Evolutionary conservation across 495 filamentous ascomycete species (phyloP), one percentile per base, ranked within the genome.

Genomic region (Aspergillus leporis): DNA sequence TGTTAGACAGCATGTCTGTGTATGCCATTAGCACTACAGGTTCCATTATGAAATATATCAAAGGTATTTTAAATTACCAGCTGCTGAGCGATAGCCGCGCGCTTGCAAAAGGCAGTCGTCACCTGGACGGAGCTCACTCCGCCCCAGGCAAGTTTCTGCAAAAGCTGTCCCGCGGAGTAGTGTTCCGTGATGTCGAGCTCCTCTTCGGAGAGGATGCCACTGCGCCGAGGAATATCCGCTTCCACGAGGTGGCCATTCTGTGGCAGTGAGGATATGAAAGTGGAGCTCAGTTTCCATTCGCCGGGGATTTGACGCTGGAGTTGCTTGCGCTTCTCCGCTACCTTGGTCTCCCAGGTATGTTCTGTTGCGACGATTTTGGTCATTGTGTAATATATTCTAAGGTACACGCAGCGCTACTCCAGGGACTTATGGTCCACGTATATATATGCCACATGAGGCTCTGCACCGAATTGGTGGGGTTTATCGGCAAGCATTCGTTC

Each of bases 111-210:
- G 1, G 81, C 82, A 1, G 66, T 75, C 6, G 72, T 69, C 0
- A 87, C 78, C n/a, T n/a, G 2, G 73, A 73, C 23, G 74, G 78
- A 72, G 4, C 69, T 79, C 38, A 80, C 53, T 21, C 69, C 62
- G 5, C 66, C 61, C 0, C 51, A 61, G 0, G 66, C 62, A 5
- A 74, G 51, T 31, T 61, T 68, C 6, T 63, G 60, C 10, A 75
- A 62, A 0, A 87, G 68, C 8, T 72, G 66, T 1, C 67, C 70
- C 21, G 82, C 83, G 57, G 82, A 72, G 61, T 75, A 73, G 14
- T 72, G 75, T 52, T 77, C 73, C 0, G 84, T 86, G 53, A 86
- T 78, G 21, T 74, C 66, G 21, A 84, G 56, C 59, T 87, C 84
- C 18, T 63, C 36, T 1, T 64, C 53, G 1, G 69, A 66, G 4